phyloP scores from a whole-genome alignment of 2,329 filamentous ascomycete species.

The Stachybotrys echinatus region DNA sequence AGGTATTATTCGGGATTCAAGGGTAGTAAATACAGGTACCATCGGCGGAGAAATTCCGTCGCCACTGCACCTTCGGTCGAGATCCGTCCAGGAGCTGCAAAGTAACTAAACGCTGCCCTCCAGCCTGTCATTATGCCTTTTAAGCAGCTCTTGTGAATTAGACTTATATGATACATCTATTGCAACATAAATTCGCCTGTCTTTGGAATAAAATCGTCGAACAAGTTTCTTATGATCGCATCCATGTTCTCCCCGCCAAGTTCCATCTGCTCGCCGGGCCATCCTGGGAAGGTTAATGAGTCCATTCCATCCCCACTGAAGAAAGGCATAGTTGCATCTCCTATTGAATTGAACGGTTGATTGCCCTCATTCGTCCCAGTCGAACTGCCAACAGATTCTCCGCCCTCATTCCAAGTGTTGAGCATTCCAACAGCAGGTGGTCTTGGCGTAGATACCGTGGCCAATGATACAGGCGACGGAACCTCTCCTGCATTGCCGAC shows the following conservation, averaged over 20 bases:
- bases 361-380: neutral
- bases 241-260: constrained; percentile 21
- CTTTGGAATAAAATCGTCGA: constrained; percentile 30
- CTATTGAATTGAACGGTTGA: neutral
- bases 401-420: neutral
- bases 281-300: neutral
- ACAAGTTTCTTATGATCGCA: constrained; percentile 24
- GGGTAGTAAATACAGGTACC: constrained; percentile 2
- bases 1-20: neutral
- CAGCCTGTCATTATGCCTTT: no score
- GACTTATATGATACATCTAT: neutral
- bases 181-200: neutral
- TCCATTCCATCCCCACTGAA: neutral
- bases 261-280: neutral
- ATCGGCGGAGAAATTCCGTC: neutral
- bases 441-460: neutral
- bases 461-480: neutral
- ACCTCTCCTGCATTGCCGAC: neutral
- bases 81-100: neutral
- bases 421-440: neutral
- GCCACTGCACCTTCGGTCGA: neutral
- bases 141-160: no score
- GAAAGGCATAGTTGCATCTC: neutral
- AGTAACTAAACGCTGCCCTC: neutral
- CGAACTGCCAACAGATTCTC: neutral